A percentile compares a stretch with the other conserved stretches of the same genome.
Evolutionary conservation across 2,329 filamentous ascomycete genomes (phyloP).

Genomic region (Calonectria fujianensis): DNA sequence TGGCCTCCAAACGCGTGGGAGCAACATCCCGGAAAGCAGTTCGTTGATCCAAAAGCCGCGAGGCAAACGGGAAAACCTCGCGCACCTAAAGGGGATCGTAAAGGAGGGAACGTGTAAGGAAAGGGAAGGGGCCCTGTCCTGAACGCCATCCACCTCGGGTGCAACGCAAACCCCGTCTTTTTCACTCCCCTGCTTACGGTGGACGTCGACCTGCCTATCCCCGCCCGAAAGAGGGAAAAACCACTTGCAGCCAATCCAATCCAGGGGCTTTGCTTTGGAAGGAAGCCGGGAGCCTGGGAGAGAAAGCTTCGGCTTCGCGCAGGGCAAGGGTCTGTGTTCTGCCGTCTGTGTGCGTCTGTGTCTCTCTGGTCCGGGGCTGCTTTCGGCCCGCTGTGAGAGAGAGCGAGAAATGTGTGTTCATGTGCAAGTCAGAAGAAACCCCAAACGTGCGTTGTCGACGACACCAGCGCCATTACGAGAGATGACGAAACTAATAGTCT

Average conservation of each 20-base stretch:
- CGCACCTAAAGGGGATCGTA: slow-evolving; percentile 17
- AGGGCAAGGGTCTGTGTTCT: neutral
- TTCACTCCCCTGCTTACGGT: slow-evolving; percentile 19
- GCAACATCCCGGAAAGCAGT: neutral
- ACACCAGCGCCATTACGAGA: neutral
- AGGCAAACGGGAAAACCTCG: slow-evolving; percentile 8
- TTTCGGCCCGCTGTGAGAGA: neutral
- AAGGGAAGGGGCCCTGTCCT: slow-evolving; percentile 11
- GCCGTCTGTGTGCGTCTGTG: neutral
- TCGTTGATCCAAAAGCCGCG: neutral
- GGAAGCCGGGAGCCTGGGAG: neutral
- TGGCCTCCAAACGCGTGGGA: neutral
- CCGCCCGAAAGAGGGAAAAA: slow-evolving; percentile 2
- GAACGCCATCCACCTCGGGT: slow-evolving; percentile 20
- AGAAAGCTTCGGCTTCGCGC: neutral
- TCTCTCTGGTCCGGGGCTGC: neutral
- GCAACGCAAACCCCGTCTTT: slow-evolving; percentile 26
- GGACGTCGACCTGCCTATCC: slow-evolving; percentile 13
- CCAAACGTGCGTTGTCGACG: too few species aligned
- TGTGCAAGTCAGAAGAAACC: neutral
- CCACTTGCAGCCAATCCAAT: neutral
- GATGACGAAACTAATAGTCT: slow-evolving; percentile 2
- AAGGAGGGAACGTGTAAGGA: slow-evolving; percentile 17
- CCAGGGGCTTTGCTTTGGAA: neutral
- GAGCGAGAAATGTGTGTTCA: neutral